These are phyloP conservation scores for Nicotiana noctiflora DNA, from an alignment of 257 asterid species.

Conservation along the genomic window DNA sequence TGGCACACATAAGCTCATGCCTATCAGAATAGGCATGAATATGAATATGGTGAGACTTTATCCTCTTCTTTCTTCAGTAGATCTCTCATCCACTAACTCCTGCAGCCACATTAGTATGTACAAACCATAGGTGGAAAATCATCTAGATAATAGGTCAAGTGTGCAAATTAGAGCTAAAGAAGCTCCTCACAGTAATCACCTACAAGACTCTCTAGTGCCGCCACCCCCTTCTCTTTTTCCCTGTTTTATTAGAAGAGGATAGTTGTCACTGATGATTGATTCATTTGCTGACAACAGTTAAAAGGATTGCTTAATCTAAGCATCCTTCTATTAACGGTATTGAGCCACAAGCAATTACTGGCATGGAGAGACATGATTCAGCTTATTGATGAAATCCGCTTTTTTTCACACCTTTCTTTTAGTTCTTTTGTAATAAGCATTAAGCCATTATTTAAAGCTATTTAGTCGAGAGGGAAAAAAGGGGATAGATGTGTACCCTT, in stretches of 20 bases:
- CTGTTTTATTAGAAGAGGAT: background rate
- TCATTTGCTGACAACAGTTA: background rate
- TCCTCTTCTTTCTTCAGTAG: background rate
- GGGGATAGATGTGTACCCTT: slow-evolving; percentile 38
- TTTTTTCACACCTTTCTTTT: background rate
- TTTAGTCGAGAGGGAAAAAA: background rate
- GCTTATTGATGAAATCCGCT: background rate
- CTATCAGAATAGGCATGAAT: background rate
- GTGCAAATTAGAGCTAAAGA: background rate
- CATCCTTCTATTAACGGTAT: background rate
- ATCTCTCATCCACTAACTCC: background rate
- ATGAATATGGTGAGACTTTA: background rate
- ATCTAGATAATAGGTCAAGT: background rate
- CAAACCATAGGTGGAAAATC: background rate
- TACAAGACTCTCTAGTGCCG: background rate
- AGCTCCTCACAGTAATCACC: background rate
- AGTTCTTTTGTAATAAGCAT: too few species aligned
- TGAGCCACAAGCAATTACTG: background rate
- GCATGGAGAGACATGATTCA: background rate
- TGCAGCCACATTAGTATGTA: background rate
- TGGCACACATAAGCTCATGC: background rate
- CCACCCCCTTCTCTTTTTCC: background rate
- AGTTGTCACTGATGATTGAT: background rate
- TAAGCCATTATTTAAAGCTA: background rate
- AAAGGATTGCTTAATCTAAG: background rate